Evolutionary conservation across 2,329 filamentous ascomycete species (phyloP).

Genomic region (Colletotrichum nymphaeae): DNA sequence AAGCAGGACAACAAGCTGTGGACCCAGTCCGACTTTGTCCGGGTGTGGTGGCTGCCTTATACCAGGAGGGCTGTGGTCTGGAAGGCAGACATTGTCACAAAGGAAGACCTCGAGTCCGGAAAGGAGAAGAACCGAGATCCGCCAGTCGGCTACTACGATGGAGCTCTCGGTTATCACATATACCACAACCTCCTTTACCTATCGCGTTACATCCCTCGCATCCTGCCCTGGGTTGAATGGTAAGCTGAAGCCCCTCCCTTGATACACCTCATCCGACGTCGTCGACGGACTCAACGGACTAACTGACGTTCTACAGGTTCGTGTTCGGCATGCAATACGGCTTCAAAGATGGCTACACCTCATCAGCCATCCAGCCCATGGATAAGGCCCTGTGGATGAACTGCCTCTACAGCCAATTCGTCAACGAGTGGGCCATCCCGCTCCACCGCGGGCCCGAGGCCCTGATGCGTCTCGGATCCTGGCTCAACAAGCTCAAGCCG

Average conservation of each 20-base stretch:
- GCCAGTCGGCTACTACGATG: conserved; percentile 82
- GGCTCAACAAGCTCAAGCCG: conserved; percentile 76
- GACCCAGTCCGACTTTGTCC: conserved; percentile 87
- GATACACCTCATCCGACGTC: neutral
- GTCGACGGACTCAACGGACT: neutral
- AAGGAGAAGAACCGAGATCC: conserved; percentile 71
- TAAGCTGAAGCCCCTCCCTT: conserved; percentile 41
- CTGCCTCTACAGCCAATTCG: conserved; percentile 95
- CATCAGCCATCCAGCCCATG: conserved; percentile 82
- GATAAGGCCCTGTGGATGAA: conserved; percentile 91
- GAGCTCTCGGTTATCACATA: conserved; percentile 83
- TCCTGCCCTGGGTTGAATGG: conserved; percentile 92
- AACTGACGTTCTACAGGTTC: conserved; percentile 64
- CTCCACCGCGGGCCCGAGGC: conserved; percentile 88
- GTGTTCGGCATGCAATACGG: conserved; percentile 98
- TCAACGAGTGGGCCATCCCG: conserved; percentile 98
- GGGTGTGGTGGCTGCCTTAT: conserved; percentile 99
- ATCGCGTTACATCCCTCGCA: conserved; percentile 79
- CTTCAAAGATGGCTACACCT: conserved; percentile 77
- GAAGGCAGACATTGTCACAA: conserved; percentile 81
- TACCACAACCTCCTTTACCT: conserved; percentile 93
- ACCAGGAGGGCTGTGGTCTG: conserved; percentile 89
- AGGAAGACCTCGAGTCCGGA: conserved; percentile 68
- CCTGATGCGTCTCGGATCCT: conserved; percentile 83
- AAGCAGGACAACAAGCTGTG: conserved; percentile 76